Conservation (phyloP, 1,284 basidiomycete species). For the Bondarzewia mesenterica region DNA sequence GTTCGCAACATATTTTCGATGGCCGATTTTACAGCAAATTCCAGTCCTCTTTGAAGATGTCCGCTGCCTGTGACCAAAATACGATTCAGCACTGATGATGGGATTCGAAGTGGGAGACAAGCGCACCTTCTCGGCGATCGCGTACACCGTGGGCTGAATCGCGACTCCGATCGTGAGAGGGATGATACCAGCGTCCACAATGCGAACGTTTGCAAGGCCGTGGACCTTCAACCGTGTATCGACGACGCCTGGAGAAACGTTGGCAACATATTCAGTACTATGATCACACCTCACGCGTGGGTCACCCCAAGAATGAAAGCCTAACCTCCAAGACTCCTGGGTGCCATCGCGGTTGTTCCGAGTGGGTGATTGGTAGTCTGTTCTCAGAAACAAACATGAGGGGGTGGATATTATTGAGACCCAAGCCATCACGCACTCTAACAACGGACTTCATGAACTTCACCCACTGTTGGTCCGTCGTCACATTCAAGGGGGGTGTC, state of each 20-base stretch:
- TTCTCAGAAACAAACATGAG: neutral
- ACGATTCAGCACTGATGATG: neutral
- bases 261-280: no score
- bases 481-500: slow-evolving; percentile 6
- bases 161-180: slow-evolving; percentile 13
- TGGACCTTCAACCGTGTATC: slow-evolving; percentile 13
- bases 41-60: neutral
- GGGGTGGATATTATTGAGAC: neutral
- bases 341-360: slow-evolving; percentile 13
- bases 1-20: no score
- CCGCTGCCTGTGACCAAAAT: neutral
- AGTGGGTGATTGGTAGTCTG: slow-evolving; percentile 13
- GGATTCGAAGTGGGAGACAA: neutral
- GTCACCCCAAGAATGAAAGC: no score
- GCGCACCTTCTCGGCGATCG: slow-evolving; percentile 12
- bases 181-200: slow-evolving; percentile 14
- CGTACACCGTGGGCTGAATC: slow-evolving; percentile 12
- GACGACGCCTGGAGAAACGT: slow-evolving; percentile 12
- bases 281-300: no score
- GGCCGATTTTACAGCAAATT: neutral
- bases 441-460: slow-evolving; percentile 7
- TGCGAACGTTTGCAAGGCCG: slow-evolving; percentile 12
- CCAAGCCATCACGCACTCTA: neutral
- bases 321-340: slow-evolving; percentile 10
- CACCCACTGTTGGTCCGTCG: slow-evolving; percentile 3